phyloP scores from a whole-genome alignment of 2,329 filamentous ascomycete species.

The Trichoderma sp. region DNA sequence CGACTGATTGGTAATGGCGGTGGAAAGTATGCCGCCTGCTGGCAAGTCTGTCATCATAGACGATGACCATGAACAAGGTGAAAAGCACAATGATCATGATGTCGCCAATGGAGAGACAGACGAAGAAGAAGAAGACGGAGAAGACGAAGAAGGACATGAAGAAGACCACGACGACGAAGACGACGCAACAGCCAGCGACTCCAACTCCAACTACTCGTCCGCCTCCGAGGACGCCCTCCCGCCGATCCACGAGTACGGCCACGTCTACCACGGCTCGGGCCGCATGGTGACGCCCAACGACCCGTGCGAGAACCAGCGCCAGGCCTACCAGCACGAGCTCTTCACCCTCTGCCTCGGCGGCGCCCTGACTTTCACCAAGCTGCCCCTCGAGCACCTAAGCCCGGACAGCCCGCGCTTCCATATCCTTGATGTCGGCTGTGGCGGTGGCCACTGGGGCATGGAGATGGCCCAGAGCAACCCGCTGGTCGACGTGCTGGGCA shows the following conservation, averaged over 20 bases:
- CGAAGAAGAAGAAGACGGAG: neutral
- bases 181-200: constrained; percentile 29
- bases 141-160: neutral
- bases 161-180: constrained; percentile 26
- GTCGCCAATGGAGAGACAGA: neutral
- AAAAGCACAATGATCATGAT: neutral
- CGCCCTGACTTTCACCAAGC: constrained; percentile 33
- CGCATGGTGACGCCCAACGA: constrained; percentile 39
- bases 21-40: neutral
- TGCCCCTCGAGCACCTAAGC: constrained; percentile 32
- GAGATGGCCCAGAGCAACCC: constrained; percentile 46
- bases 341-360: constrained; percentile 40
- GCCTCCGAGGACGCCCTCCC: constrained; percentile 38
- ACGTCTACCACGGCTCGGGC: constrained; percentile 41
- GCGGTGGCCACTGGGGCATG: constrained; percentile 46
- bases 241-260: constrained; percentile 38
- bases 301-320: constrained; percentile 35
- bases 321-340: constrained; percentile 38
- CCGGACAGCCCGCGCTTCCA: constrained; percentile 27
- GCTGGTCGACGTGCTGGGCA: constrained; percentile 41
- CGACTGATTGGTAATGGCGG: neutral
- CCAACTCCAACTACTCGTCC: constrained; percentile 38
- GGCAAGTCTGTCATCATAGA: neutral
- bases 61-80: neutral
- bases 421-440: constrained; percentile 46